These are phyloP conservation scores for Sisymbrium altissimum DNA, from an alignment of 345 rosid genomes.

Conservation along the genomic window DNA sequence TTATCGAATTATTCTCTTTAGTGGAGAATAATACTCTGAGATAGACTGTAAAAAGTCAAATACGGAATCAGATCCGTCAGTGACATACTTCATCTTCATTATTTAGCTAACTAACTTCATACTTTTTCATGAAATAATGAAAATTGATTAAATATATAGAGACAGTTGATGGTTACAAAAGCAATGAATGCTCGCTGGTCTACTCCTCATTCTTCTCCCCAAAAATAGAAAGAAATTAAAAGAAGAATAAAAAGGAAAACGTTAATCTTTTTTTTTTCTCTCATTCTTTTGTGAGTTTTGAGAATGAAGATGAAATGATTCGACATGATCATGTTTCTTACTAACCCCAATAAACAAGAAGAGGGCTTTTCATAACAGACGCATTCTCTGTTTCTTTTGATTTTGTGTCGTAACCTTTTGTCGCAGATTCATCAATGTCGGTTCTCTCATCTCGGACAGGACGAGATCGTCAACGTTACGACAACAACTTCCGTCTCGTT, in stretches of 20 bases:
- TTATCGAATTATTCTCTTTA: conserved; percentile 4
- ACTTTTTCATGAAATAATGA: neutral
- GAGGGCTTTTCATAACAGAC: conserved; percentile 10
- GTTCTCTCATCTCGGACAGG: conserved; percentile 54
- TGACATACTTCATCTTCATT: neutral
- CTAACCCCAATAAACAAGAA: conserved; percentile 8
- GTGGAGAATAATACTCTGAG: conserved; percentile 24
- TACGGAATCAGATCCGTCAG: conserved; percentile 27
- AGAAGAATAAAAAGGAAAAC: neutral
- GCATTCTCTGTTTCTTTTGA: conserved; percentile 5
- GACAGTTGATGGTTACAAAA: conserved; percentile 13
- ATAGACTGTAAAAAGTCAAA: conserved; percentile 16
- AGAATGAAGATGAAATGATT: conserved; percentile 18
- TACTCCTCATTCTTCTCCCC: conserved; percentile 32
- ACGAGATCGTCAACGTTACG: conserved; percentile 70
- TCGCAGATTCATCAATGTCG: conserved; percentile 37
- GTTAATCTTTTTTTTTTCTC: neutral
- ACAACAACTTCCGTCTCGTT: conserved; percentile 63
- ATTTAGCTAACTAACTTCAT: neutral
- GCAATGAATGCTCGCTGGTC: conserved; percentile 25
- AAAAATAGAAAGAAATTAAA: conserved; percentile 1
- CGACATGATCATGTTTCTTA: conserved; percentile 14
- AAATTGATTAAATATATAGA: conserved; percentile 11
- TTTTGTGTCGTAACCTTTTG: neutral
- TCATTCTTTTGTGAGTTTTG: neutral